Conservation (phyloP, 352 stramenopile genomes). For the Phytophthora tubulina region DNA sequence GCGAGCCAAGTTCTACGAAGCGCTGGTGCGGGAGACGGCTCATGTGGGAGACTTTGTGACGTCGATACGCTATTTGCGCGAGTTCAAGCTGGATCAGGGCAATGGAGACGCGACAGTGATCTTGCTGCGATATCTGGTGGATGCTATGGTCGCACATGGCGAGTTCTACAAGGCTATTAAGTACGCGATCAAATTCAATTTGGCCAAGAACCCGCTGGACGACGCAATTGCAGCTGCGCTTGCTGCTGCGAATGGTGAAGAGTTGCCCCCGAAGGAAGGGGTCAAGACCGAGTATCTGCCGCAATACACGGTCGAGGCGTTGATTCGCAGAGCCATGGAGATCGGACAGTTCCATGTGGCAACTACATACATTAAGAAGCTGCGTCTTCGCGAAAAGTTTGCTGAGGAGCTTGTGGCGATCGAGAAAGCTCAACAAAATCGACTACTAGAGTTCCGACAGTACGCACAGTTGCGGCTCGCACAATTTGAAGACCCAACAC, state of each 20-base stretch:
- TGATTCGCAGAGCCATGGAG: conserved; percentile 73
- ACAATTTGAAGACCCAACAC: conserved; percentile 55
- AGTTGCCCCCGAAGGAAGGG: conserved; percentile 24
- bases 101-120: conserved; percentile 42
- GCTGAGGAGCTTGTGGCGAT: conserved; percentile 67
- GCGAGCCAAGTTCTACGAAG: conserved; percentile 54
- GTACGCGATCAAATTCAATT: conserved; percentile 87
- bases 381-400: conserved; percentile 75
- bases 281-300: conserved; percentile 39
- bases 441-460: conserved; percentile 68
- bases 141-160: conserved; percentile 69
- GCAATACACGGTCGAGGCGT: conserved; percentile 56
- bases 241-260: conserved; percentile 36
- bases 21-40: conserved; percentile 65
- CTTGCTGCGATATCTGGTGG: conserved; percentile 68
- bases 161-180: conserved; percentile 93
- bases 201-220: conserved; percentile 52
- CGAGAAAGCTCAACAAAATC: conserved; percentile 56
- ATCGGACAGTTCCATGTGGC: conserved; percentile 80
- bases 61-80: conserved; percentile 70
- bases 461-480: conserved; percentile 58
- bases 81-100: conserved; percentile 77
- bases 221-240: conserved; percentile 39
- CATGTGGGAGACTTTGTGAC: conserved; percentile 79
- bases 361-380: conserved; percentile 81